phyloP scores from a whole-genome alignment of 1,284 basidiomycete species.

The Cryptococcus sp. region DNA sequence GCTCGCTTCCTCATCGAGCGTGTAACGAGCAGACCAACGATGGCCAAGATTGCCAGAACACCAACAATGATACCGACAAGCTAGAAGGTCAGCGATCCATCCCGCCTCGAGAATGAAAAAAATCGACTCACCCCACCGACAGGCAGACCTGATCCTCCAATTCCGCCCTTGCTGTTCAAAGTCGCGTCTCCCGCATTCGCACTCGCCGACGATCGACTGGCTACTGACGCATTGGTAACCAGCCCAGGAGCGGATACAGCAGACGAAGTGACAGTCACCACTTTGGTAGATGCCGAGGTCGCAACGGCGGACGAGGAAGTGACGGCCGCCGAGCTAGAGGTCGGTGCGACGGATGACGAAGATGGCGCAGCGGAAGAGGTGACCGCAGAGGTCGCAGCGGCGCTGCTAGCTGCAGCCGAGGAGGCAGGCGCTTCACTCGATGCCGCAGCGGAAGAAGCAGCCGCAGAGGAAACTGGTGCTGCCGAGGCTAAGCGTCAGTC shows the following conservation, averaged over 20 bases:
- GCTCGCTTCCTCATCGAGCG: slow-evolving; percentile 27
- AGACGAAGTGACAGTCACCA: slow-evolving; percentile 6
- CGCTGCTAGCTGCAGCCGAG: slow-evolving; percentile 1
- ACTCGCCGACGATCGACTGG: slow-evolving; percentile 10
- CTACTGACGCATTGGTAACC: slow-evolving; percentile 4
- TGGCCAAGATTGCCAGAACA: slow-evolving; percentile 23
- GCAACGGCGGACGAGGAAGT: slow-evolving; percentile 9
- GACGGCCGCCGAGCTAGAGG: background rate
- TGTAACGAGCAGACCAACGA: slow-evolving; percentile 30
- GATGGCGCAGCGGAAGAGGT: slow-evolving; percentile 2
- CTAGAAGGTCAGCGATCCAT: no score
- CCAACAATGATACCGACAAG: slow-evolving; percentile 42
- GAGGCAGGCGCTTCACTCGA: slow-evolving; percentile 1
- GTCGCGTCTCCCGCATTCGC: background rate
- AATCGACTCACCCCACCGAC: slow-evolving; percentile 29
- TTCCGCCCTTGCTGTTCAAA: slow-evolving; percentile 14
- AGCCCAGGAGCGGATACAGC: slow-evolving; percentile 7
- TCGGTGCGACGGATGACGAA: slow-evolving; percentile 3
- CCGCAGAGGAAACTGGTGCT: background rate
- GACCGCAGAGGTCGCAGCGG: slow-evolving; percentile 7
- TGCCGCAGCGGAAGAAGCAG: background rate
- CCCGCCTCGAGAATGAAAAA: no score
- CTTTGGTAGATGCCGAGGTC: slow-evolving; percentile 3
- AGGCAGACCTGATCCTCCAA: slow-evolving; percentile 22
- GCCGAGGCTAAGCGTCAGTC: background rate